These are phyloP conservation scores for Lophiostoma macrostomum DNA, from an alignment of 495 filamentous ascomycete genomes.

Conservation along the genomic window DNA sequence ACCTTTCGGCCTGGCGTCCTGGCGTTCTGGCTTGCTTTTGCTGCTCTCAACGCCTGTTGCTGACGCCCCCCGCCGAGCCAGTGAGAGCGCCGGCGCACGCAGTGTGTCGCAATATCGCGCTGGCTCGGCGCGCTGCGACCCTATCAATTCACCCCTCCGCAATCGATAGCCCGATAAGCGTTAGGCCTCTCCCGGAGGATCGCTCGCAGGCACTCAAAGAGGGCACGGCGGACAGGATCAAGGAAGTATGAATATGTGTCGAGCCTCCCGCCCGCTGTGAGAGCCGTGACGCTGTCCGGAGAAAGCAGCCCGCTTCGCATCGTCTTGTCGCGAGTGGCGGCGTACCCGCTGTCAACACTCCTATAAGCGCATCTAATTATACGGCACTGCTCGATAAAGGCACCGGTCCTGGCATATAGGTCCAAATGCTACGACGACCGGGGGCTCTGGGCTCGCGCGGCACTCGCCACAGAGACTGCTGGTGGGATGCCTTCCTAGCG, in stretches of 20 bases:
- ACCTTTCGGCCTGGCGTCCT: background rate
- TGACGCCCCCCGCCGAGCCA: constrained; percentile 9
- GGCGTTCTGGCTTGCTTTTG: background rate
- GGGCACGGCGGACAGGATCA: constrained; percentile 5
- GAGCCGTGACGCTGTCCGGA: background rate
- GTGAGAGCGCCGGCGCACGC: constrained; percentile 1
- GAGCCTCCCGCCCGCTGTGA: constrained; percentile 10
- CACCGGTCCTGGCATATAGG: background rate
- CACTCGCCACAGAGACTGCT: constrained; percentile 18
- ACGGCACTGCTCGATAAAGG: background rate
- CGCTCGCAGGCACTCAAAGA: too few relatives aligned
- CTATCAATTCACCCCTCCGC: constrained; percentile 17
- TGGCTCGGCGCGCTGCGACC: background rate
- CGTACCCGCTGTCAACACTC: constrained; percentile 4
- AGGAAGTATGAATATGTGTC: background rate
- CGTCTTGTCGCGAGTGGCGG: background rate
- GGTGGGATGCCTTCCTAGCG: constrained; percentile 3
- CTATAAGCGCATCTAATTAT: constrained; percentile 16
- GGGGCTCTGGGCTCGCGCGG: constrained; percentile 6
- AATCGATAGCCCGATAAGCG: constrained; percentile 26
- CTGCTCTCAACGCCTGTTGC: background rate
- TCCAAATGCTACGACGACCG: constrained; percentile 6
- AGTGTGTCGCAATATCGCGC: constrained; percentile 19
- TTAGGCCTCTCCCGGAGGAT: constrained; percentile 7
- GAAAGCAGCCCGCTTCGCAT: background rate